Evolutionary conservation across 768 basidiomycete genomes (phyloP), one percentile per base, ranked within the genome.

Genomic region (Tricholoma saponaceum): DNA sequence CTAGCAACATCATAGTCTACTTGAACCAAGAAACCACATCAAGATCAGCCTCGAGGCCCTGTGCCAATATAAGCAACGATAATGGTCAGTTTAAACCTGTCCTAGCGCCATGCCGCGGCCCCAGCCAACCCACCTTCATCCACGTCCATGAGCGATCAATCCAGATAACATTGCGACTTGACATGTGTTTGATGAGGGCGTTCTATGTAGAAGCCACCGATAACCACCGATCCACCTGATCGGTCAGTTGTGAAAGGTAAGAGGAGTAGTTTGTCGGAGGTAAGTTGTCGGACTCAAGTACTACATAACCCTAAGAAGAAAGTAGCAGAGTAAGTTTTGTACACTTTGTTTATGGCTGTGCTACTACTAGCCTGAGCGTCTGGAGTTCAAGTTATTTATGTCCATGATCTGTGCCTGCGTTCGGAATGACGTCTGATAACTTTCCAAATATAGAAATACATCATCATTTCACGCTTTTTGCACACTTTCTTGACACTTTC

Each of bases 11-110:
- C n/a, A n/a, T n/a, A n/a, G n/a, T n/a, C n/a, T n/a, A n/a, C n/a
- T n/a, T n/a, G n/a, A n/a, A n/a, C n/a, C n/a, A n/a, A n/a, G n/a
- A n/a, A n/a, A n/a, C n/a, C 26, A 39, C 37, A 22, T 44, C 43
- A 43, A 22, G 53, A 54, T 54, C 53, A 26, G 53, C 53, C 53
- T 54, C 53, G 53, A 54, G 53, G 53, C 37, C 23, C 16, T 54
- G 39, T 32, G 32, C 28, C 47, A 28, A 50, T 30, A 47, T 25
- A 46, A 47, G 13, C n/a, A n/a, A n/a, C n/a, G n/a, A n/a, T n/a
- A n/a, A 28, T 26, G 22, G 13, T 49, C 16, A 28, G 47, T 49
- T 49, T 50, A 30, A 50, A 28, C n/a, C 26, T 12, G 25, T 37
- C 32, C 32, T 43, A 32, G 53, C 53, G 41, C 33, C 39, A 44